Base-by-base conservation (phyloP, 1,139 yeast genomes). In the Scheffersomyces insectosa region DNA sequence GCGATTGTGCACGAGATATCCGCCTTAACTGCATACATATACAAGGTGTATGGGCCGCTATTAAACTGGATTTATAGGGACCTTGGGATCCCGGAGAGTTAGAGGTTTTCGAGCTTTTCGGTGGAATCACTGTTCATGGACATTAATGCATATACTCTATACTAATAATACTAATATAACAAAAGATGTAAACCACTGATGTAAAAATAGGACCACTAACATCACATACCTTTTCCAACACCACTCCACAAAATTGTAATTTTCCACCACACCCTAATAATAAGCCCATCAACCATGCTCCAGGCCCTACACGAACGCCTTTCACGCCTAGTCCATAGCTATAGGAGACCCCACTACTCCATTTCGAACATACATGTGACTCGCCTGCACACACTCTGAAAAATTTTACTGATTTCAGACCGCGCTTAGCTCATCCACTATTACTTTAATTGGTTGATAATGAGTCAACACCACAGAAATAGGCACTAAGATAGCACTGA, bases 381-480 rank as follows among this genome's bases (percentile, higher is more conserved):
- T 5, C 8, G 25, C 34, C 34, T 31, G 34, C 23, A 31, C 23
- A 14, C 8, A 14, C 11, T 0, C 34, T 31, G 34, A 31, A 31
- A 31, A 31, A 14, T 31, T 37, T 37, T 42, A 46, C 66, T 59
- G 76, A 70, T 70, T 62, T 61, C 50, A 55, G 50, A 70, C 72
- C 75, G 75, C 76, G 76, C 72, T 66, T 67, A 68, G 49, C 41
- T 45, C 34, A 31, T 31, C 34, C 34, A 39, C 36, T 50, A 57
- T 64, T 67, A 60, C 70, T 60, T 44, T 49, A 57, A 64, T 68
- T 66, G 72, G 72, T 51, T 55, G 61, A 58, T 53, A 56, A 51
- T 59, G 62, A 57, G 57, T 59, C 59, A 56, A 52, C 45, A 42
- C 47, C 25, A 20, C 25, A 20, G 25, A 20, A 20, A 20, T 20